Base-by-base conservation (phyloP, 768 basidiomycete genomes). In the Phylloporus arenicola region DNA sequence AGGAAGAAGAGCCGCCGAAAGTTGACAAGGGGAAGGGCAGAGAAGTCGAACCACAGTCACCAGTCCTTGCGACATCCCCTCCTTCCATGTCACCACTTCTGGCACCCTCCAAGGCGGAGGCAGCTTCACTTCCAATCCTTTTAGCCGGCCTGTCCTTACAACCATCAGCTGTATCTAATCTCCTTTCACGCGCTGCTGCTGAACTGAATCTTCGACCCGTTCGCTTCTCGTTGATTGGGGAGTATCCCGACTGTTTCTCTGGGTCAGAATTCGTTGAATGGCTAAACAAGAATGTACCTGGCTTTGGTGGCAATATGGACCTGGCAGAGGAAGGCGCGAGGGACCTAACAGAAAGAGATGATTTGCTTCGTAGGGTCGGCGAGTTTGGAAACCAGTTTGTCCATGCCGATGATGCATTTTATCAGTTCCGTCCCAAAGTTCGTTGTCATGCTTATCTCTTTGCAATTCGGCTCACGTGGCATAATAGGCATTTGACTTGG, bases 241-340 rank as follows among this genome's bases (percentile, higher is more conserved):
- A 92, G 71, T 92, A 92, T 55, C 75, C 83, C 25, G 86, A 90
- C 50, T 85, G 86, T 51, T 94, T 95, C 68, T 83, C 82, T 14
- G 93, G 93, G 25, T 91, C 92, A 37, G 92, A 95, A 56, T 85
- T 96, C 55, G 87, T 86, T 9, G 75, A 78, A 5, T 96, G 92
- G 92, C 68, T 96, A 49, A 81, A 82, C 50, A 79, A 77, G 50
- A 84, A 88, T 55, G 83, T 94, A 3, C 79, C 81, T 53, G 88
- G 80, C 8, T 86, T 95, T 54, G 84, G 79, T 16, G 88, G 86
- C 17, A 86, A 76, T 64, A 69, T 88, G 48, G 91, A 93, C 51
- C 75, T 79, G 40, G 90, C 90, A 2, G 88, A 89, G 56, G 83
- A 90, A 47, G 81, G 67, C n/a, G 81, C 81, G 24, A 64, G 64